Conservation (phyloP, 164 flowering plant genomes). For the Malania oleifera region DNA sequence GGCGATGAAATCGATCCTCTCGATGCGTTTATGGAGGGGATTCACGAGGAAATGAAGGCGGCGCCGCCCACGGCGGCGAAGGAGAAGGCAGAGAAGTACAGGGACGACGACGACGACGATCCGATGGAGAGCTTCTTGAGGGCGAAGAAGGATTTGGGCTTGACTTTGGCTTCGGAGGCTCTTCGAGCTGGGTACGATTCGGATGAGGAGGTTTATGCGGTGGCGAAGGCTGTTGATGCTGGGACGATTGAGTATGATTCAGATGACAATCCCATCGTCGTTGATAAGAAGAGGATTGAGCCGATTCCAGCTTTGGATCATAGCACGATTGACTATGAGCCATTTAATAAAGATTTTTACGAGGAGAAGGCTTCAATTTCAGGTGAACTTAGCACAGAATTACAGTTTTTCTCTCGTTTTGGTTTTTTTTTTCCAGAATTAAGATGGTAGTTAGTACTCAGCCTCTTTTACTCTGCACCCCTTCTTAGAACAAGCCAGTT, state of each 20-base stretch:
- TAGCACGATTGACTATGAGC: constrained; percentile 72
- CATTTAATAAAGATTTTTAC: constrained; percentile 85
- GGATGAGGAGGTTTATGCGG: constrained; percentile 98
- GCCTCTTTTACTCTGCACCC: too few species aligned
- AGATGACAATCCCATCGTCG: constrained; percentile 80
- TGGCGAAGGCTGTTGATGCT: constrained; percentile 97
- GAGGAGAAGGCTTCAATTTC: constrained; percentile 79
- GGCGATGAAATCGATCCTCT: constrained; percentile 81
- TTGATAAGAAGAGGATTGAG: constrained; percentile 87
- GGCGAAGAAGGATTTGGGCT: constrained; percentile 89
- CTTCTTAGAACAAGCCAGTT: too few species aligned
- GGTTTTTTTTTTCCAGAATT: too few species aligned
- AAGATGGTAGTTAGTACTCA: too few species aligned
- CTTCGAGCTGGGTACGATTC: constrained; percentile 90
- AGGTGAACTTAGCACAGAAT: constrained; percentile 46
- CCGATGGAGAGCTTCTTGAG: constrained; percentile 83
- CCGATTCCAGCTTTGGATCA: constrained; percentile 92
- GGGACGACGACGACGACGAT: constrained; percentile 85
- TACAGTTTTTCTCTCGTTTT: too few species aligned
- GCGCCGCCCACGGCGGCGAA: constrained; percentile 51
- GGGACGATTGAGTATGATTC: constrained; percentile 92
- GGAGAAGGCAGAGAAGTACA: constrained; percentile 57
- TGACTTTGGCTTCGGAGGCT: constrained; percentile 85
- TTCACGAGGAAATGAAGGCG: constrained; percentile 81
- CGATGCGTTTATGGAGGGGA: constrained; percentile 96